phyloP scores from a whole-genome alignment of 148 eudicot genomes.

The Drosera capensis region DNA sequence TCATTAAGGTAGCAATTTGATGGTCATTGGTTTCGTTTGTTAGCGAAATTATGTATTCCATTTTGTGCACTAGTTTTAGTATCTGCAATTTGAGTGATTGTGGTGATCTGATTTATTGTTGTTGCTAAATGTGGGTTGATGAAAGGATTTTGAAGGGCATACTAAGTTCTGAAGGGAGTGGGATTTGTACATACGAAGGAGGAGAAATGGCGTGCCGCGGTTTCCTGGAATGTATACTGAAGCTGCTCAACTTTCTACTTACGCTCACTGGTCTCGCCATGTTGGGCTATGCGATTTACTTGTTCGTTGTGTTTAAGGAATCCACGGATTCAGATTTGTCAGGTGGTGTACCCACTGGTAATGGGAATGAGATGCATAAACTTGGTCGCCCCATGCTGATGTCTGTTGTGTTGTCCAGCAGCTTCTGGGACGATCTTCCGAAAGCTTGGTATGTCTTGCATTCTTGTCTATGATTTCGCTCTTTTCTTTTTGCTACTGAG shows the following conservation, averaged over 20 bases:
- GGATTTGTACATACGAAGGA: not conserved
- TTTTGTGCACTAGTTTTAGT: too few species aligned
- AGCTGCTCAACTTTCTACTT: constrained; percentile 67
- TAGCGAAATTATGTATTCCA: too few species aligned
- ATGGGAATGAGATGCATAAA: constrained; percentile 27
- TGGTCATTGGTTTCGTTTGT: too few species aligned
- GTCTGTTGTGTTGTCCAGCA: constrained; percentile 45
- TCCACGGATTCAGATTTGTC: constrained; percentile 13
- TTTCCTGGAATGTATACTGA: constrained; percentile 69
- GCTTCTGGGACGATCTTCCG: constrained; percentile 50
- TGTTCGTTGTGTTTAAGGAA: constrained; percentile 63
- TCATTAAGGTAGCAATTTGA: too few species aligned
- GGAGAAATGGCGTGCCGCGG: constrained; percentile 72
- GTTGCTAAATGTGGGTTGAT: not conserved
- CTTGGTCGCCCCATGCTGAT: constrained; percentile 81
- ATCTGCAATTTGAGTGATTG: too few species aligned
- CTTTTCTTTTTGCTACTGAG: not conserved
- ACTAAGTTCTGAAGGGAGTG: not conserved
- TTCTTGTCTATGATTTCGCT: not conserved
- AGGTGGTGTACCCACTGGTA: constrained; percentile 24
- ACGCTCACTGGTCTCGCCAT: constrained; percentile 68
- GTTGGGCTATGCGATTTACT: constrained; percentile 85
- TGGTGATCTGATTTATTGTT: too few species aligned
- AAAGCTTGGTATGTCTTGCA: constrained; percentile 61
- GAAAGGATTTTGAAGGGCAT: not conserved